Evolutionary conservation across 2,329 filamentous ascomycete genomes (phyloP).

Genomic region (Calonectria pteridis): DNA sequence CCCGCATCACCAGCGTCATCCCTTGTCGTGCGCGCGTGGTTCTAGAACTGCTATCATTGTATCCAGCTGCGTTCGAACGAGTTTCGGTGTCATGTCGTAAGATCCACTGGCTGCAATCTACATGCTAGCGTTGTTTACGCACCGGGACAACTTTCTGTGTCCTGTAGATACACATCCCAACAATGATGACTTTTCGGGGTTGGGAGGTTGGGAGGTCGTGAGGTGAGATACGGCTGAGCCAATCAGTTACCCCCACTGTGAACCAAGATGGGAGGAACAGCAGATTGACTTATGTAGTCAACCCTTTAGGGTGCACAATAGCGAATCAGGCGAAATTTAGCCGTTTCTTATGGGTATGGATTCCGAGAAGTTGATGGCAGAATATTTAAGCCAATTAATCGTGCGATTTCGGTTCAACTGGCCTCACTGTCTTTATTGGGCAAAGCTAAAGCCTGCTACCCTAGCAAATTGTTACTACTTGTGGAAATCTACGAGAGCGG

Average conservation of each 20-base stretch:
- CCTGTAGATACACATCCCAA: background rate
- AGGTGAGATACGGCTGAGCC: background rate
- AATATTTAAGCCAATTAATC: background rate
- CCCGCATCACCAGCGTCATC: background rate
- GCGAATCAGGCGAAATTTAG: background rate
- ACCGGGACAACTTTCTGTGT: background rate
- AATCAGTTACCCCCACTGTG: background rate
- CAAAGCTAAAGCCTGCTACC: background rate
- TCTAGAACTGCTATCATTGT: background rate
- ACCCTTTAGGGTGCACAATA: background rate
- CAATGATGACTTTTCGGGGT: background rate
- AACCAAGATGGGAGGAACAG: background rate
- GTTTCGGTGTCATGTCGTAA: background rate
- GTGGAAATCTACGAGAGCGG: background rate
- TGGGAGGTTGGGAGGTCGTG: background rate
- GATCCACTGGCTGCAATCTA: background rate
- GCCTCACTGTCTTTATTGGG: background rate
- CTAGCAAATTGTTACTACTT: background rate
- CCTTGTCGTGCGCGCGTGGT: background rate
- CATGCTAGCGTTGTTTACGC: background rate
- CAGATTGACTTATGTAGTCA: background rate
- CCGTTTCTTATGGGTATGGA: background rate
- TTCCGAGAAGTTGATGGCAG: background rate
- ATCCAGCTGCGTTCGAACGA: background rate
- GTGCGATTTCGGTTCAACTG: background rate